Conservation (phyloP, 495 filamentous ascomycete genomes). For the Neurospora sp. region DNA sequence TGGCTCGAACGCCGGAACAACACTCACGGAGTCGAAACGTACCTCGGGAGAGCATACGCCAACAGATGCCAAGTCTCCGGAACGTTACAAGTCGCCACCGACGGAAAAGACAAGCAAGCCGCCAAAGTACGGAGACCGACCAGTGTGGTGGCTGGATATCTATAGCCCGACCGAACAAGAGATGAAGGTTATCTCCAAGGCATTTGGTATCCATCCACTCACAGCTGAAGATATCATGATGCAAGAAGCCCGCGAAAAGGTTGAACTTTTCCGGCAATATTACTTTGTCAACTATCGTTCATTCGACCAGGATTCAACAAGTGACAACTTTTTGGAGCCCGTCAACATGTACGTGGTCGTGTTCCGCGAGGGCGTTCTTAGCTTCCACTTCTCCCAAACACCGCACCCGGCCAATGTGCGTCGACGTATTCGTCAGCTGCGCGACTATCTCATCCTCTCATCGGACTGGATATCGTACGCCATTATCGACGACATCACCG, state of each 20-base stretch:
- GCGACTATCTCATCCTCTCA: conserved; percentile 84
- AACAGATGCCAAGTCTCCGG: conserved; percentile 14
- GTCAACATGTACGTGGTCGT: conserved; percentile 98
- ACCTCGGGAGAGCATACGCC: conserved; percentile 11
- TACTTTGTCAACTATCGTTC: conserved; percentile 98
- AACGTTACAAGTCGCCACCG: conserved; percentile 15
- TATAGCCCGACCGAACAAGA: conserved; percentile 83
- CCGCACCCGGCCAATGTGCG: conserved; percentile 95
- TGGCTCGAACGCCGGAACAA: neutral
- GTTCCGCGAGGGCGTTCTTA: conserved; percentile 88
- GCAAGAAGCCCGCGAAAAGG: conserved; percentile 94
- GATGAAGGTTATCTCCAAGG: conserved; percentile 83
- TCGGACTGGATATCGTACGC: conserved; percentile 98
- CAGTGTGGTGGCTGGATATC: conserved; percentile 93
- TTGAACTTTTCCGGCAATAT: conserved; percentile 92
- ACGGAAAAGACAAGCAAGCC: conserved; percentile 29
- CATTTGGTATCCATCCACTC: conserved; percentile 89
- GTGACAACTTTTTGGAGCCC: conserved; percentile 81
- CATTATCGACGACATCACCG: conserved; percentile 95
- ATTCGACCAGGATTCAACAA: conserved; percentile 87
- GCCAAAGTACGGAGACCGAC: conserved; percentile 73
- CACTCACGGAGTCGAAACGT: conserved; percentile 8
- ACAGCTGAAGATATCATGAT: conserved; percentile 96
- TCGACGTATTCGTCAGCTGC: conserved; percentile 81
- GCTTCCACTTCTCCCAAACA: conserved; percentile 88